Evolutionary conservation across 805 yeast species (phyloP).

Genomic region (Wickerhamiella brachini): DNA sequence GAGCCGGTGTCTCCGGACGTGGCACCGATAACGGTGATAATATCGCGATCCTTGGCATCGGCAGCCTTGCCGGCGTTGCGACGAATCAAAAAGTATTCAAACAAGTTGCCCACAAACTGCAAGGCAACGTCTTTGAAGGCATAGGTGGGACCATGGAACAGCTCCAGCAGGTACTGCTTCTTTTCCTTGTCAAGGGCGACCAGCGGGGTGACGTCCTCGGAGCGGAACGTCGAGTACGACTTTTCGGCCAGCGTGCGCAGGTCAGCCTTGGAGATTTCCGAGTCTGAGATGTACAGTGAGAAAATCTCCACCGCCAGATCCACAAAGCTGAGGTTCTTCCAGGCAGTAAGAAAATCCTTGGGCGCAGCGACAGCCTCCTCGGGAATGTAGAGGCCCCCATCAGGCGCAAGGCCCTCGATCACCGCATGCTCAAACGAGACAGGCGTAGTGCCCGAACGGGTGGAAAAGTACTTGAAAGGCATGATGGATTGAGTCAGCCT

Average conservation of each 20-base stretch:
- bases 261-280: slow-evolving; percentile 63
- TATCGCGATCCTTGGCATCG: slow-evolving; percentile 46
- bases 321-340: slow-evolving; percentile 68
- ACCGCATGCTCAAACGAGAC: slow-evolving; percentile 30
- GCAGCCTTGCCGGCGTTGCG: slow-evolving; percentile 40
- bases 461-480: slow-evolving; percentile 26
- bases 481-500: slow-evolving; percentile 4
- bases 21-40: slow-evolving; percentile 94
- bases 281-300: slow-evolving; percentile 57
- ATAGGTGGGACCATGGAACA: slow-evolving; percentile 98
- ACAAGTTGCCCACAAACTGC: slow-evolving; percentile 93
- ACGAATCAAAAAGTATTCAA: slow-evolving; percentile 79
- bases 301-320: slow-evolving; percentile 79
- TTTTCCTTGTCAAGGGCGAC: slow-evolving; percentile 39
- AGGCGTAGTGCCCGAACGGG: slow-evolving; percentile 25
- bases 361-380: slow-evolving; percentile 60
- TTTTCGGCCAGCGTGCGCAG: slow-evolving; percentile 45
- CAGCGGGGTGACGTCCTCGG: slow-evolving; percentile 79
- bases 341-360: slow-evolving; percentile 39
- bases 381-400: slow-evolving; percentile 93
- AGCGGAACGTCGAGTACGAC: slow-evolving; percentile 85
- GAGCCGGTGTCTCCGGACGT: slow-evolving; percentile 99
- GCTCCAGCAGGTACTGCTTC: slow-evolving; percentile 64
- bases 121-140: slow-evolving; percentile 98
- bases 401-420: slow-evolving; percentile 73